Evolutionary conservation across 1,284 basidiomycete genomes (phyloP), one percentile per base, ranked within the genome.

Genomic region (Ceratobasidium sp.): DNA sequence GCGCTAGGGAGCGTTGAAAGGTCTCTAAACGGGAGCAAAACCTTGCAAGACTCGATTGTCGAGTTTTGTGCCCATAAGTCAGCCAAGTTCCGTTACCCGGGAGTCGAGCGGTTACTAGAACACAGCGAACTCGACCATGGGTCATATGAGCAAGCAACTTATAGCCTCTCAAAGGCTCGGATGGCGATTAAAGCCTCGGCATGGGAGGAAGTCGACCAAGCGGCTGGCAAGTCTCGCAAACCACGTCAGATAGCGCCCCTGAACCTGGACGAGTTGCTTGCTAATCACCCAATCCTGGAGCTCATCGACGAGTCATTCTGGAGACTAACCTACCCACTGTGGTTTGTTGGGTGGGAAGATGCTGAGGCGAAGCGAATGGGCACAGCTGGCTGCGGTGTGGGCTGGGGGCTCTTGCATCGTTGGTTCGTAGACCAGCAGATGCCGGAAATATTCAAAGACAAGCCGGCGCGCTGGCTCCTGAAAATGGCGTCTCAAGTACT

Each of bases 361-460:
- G 12, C 55, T 3, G 18, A 12, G 23, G 12, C 55, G 5, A 59
- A 59, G 16, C 55, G 55, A 14, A 59, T 59, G 27, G 33, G 55
- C n/a, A 59, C n/a, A n/a, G 33, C n/a, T 5, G 55, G 55, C 18
- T 12, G 18, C n/a, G 55, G 27, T 12, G 12, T 59, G 5, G 23
- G 55, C 16, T 59, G 55, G 55, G 55, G n/a, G 12, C n/a, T 59
- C 14, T 59, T 59, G 55, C 27, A 59, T n/a, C 55, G 55, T 5
- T 30, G 23, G 18, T 59, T 59, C 55, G n/a, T 23, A 12, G 55
- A 59, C n/a, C 10, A 59, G 14, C 23, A 23, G 55, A n/a, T 59
- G 55, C 55, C 23, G 55, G n/a, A 20, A n/a, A 27, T 59, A 23
- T 30, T 59, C 23, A 14, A 59, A 35, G 16, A 6, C 6, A 27